Conservation (phyloP, 306 rosid species). For the Ammopiptanthus mongolicus region DNA sequence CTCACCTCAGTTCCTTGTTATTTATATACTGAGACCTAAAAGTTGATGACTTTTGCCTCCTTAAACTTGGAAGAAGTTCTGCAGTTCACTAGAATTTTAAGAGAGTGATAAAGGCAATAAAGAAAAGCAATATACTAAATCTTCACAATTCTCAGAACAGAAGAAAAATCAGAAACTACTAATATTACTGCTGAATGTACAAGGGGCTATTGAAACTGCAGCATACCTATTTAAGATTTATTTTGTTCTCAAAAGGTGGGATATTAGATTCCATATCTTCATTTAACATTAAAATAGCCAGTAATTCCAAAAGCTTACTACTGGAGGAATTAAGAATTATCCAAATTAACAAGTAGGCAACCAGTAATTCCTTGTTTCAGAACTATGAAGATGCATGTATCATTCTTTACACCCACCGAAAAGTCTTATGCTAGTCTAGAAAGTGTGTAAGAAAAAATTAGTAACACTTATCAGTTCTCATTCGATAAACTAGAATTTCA, state of each 20-base stretch:
- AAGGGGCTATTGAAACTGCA: not conserved
- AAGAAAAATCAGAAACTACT: not conserved
- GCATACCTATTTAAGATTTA: not conserved
- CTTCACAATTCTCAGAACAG: not conserved
- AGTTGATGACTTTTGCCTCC: constrained; percentile 87
- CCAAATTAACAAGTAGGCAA: not conserved
- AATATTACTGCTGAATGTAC: not conserved
- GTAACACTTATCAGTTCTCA: not conserved
- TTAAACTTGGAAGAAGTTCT: constrained; percentile 61
- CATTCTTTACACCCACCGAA: not conserved
- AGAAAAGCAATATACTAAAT: not conserved
- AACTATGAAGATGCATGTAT: not conserved
- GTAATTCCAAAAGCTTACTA: not conserved
- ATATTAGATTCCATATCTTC: not conserved
- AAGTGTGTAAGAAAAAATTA: not conserved
- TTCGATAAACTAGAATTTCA: constrained; percentile 4
- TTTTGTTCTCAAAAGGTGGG: not conserved
- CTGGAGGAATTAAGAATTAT: not conserved
- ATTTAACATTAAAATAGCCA: not conserved
- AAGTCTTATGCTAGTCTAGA: not conserved
- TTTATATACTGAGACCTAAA: constrained; percentile 71
- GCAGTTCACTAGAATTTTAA: constrained; percentile 25
- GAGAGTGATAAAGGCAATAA: not conserved
- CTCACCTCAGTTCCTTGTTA: constrained; percentile 74
- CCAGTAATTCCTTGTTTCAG: not conserved